Evolutionary conservation across 495 filamentous ascomycete species (phyloP), one percentile per base, ranked within the genome.

Genomic region (Haplographium delicatum): DNA sequence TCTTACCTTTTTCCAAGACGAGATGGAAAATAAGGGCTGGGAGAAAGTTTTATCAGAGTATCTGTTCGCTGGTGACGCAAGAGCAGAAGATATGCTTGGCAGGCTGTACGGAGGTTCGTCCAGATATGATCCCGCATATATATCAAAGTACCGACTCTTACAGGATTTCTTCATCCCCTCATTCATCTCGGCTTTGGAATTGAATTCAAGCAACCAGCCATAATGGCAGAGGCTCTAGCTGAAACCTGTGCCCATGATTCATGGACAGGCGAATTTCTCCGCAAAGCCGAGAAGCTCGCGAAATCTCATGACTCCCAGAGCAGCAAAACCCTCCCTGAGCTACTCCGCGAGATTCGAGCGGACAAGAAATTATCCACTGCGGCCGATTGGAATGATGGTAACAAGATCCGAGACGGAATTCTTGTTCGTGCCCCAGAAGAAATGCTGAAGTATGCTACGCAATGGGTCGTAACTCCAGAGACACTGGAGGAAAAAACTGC

Each of bases 181-280:
- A 95, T 95, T 56, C 88, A 95, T 56, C 74, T 95, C 9, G 87
- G 88, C 31, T 93, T 87, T 60, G 89, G 83, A 1, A 56, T 95
- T 15, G 88, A 95, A 56, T 94, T 88, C 68, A 56, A 75, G 1
- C 86, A 91, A 59, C 87, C 86, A 3, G 86, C 85, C 30, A 81
- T 96, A 33, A 72, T 95, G 15, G 86, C 89, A 1, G 82, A 93
- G 73, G 90, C 69, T 2, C 73, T 95, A 5, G 87, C 91, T 2
- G 81, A 91, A 69, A 70, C 85, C 7, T 80, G 83, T 3, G 75
- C 86, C 5, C 83, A 88, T 56, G 65, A 69, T 0, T 59, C 71
- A 31, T 75, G 74, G 61, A 61, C 84, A 0, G 65, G 63, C 5
- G 55, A 25, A 13, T 74, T 80, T 44, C 66, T 93, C 19, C 39